Conservation (phyloP, 2,329 filamentous ascomycete species). For the Colletotrichum scovillei region DNA sequence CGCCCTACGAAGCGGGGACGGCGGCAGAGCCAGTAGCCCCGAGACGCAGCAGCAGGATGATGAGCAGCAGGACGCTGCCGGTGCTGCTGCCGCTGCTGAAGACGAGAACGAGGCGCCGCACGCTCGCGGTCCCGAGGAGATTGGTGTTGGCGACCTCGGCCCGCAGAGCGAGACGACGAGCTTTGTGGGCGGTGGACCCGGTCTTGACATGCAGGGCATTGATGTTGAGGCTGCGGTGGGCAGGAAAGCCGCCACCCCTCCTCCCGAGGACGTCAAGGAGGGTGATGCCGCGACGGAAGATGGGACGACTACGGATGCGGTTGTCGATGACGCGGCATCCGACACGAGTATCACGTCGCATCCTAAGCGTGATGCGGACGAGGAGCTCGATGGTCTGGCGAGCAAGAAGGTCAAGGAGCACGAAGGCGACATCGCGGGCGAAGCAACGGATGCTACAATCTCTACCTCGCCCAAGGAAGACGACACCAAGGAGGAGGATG, state of each 20-base stretch:
- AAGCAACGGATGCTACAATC: constrained; percentile 13
- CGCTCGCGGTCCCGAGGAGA: constrained; percentile 84
- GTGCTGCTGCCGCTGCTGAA: constrained; percentile 50
- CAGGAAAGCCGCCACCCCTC: constrained; percentile 52
- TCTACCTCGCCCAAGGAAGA: neutral
- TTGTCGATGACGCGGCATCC: constrained; percentile 41
- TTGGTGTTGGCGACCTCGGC: constrained; percentile 89
- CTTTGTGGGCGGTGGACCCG: constrained; percentile 49
- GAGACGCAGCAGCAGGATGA: constrained; percentile 37
- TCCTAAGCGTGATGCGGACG: constrained; percentile 68
- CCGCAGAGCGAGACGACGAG: constrained; percentile 67
- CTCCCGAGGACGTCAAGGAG: constrained; percentile 38
- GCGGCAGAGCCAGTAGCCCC: constrained; percentile 22
- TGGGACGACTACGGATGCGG: constrained; percentile 15
- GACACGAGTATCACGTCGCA: constrained; percentile 48
- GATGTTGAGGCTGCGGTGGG: constrained; percentile 72
- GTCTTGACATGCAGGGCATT: constrained; percentile 64
- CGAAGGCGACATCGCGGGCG: constrained; percentile 30
- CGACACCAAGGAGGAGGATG: constrained; percentile 17
- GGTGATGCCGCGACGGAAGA: constrained; percentile 37
- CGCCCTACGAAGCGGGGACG: constrained; percentile 27
- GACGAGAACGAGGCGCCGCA: constrained; percentile 78
- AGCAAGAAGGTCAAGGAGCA: constrained; percentile 64
- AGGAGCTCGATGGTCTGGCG: constrained; percentile 50
- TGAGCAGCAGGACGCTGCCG: constrained; percentile 22